A percentile compares a stretch with the other conserved stretches of the same genome.
Conservation (phyloP, 129 eudicot species). For the Helianthus annuus region DNA sequence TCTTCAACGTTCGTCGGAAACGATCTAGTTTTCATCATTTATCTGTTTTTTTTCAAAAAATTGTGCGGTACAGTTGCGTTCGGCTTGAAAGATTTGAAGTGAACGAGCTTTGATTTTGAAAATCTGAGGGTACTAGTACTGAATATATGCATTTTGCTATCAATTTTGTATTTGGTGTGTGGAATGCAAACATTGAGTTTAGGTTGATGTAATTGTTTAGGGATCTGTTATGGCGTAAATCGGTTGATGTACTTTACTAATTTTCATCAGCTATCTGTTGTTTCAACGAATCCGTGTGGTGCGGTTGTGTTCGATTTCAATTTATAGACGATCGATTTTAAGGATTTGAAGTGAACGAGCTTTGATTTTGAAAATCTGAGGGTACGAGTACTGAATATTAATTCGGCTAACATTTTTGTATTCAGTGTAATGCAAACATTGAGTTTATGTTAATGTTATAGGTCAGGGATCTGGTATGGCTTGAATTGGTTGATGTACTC, state of each 20-base stretch:
- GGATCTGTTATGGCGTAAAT: constrained; percentile 15
- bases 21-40: background rate
- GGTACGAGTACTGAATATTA: background rate
- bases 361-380: constrained; percentile 6
- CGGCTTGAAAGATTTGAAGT: constrained; percentile 19
- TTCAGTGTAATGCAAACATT: constrained; percentile 5
- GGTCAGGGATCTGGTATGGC: constrained; percentile 19
- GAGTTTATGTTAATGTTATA: constrained; percentile 15
- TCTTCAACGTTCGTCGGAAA: constrained; percentile 20
- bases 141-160: background rate
- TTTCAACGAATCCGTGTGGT: constrained; percentile 10
- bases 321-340: constrained; percentile 14
- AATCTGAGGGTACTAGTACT: background rate
- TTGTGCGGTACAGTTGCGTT: background rate
- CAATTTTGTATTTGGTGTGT: background rate
- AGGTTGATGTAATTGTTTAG: constrained; percentile 10
- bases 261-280: background rate
- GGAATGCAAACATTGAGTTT: constrained; percentile 3
- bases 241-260: background rate
- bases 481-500: background rate
- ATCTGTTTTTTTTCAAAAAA: constrained; percentile 4
- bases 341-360: constrained; percentile 17
- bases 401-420: background rate
- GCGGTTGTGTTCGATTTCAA: constrained; percentile 15
- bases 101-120: constrained; percentile 13